Evolutionary conservation across 345 rosid genomes (phyloP), one percentile per base, ranked within the genome.

Genomic region (Diplotaxis tenuifolia): DNA sequence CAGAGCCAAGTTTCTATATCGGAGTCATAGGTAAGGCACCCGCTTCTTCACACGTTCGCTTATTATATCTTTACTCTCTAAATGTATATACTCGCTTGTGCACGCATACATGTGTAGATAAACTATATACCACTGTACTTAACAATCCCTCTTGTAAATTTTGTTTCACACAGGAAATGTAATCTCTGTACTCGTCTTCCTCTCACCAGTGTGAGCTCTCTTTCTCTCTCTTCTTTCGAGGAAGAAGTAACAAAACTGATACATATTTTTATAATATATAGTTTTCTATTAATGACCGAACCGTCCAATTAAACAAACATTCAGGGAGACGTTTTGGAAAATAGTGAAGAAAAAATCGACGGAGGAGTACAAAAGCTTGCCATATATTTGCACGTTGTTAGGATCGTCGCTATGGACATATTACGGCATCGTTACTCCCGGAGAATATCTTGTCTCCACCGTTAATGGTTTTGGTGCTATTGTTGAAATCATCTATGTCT

Each of bases 341-440:
- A 89, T 92, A 54, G 81, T 81, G 73, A 70, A 79, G 82, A 72
- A 81, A 10, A 73, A 83, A 81, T 86, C 97, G 18, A 92, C 97
- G 0, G 96, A 92, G 60, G 92, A 89, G 49, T 92, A 86, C 50
- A 92, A 87, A 64, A 82, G 91, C 76, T 70, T 84, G 42, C 96
- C 97, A 3, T 92, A 88, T 23, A 74, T 86, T 22, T 83, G 84
- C 70, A 89, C 84, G 62, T 75, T 88, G 29, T 22, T 92, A 34
- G 87, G 89, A 40, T 87, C 94, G 11, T 85, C 82, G 28, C 66
- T 78, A 27, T 92, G 96, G 96, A 87, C 86, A 49, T 89, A 90
- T 72, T 89, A 88, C 47, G 97, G 97, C 36, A 56, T 88, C 16
- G 76, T 84, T 29, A 89, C 91, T 72, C 96, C 96, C 1, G 74